Percentiles rank a stretch among this genome's conserved stretches.
These are phyloP conservation scores for Rachicladosporium sp. DNA, from an alignment of 2,329 filamentous ascomycete species.

Conservation along the genomic window DNA sequence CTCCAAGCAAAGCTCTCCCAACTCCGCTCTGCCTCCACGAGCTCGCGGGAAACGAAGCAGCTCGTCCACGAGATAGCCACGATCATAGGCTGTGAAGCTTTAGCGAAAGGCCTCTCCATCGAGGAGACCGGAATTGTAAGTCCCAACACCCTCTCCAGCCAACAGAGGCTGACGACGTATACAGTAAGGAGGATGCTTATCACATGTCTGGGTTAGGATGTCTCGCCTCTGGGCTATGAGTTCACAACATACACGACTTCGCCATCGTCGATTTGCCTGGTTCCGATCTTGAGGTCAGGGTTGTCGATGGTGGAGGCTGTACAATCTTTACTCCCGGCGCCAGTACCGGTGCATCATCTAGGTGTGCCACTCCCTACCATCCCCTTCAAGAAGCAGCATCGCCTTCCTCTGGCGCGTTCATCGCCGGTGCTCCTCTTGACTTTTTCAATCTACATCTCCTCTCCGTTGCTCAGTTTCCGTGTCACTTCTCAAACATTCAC, in stretches of 20 bases:
- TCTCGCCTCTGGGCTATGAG: slow-evolving; percentile 64
- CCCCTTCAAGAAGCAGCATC: too few species aligned
- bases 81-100: slow-evolving; percentile 71
- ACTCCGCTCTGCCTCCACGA: slow-evolving; percentile 61
- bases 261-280: slow-evolving; percentile 60
- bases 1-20: slow-evolving; percentile 80
- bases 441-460: too few species aligned
- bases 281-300: slow-evolving; percentile 87
- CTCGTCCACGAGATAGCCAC: slow-evolving; percentile 78
- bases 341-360: slow-evolving; percentile 81
- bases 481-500: too few species aligned
- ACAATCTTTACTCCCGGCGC: slow-evolving; percentile 65
- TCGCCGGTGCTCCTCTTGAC: too few species aligned
- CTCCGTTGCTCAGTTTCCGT: too few species aligned
- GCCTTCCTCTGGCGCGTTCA: too few species aligned
- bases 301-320: slow-evolving; percentile 83
- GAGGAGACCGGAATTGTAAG: slow-evolving; percentile 52
- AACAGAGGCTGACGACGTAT: slow-evolving; percentile 13
- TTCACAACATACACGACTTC: slow-evolving; percentile 55
- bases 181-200: slow-evolving; percentile 5
- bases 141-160: slow-evolving; percentile 9
- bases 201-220: slow-evolving; percentile 41
- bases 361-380: too few species aligned
- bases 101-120: slow-evolving; percentile 50
- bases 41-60: slow-evolving; percentile 62